Evolutionary conservation across 768 basidiomycete genomes (phyloP), one percentile per base, ranked within the genome.

Genomic region (Dentipellis sp.): DNA sequence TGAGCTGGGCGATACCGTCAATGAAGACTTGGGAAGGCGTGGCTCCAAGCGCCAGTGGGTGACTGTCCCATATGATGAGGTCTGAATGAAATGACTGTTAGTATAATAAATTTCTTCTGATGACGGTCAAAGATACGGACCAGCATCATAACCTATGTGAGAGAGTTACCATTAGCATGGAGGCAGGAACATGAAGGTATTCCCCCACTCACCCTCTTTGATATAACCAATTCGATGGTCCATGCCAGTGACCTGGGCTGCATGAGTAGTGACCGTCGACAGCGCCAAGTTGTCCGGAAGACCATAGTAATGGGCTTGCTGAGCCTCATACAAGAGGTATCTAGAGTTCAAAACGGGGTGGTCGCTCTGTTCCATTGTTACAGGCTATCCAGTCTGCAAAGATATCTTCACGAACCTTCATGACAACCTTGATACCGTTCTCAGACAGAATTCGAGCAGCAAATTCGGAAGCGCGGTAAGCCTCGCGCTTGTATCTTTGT

Each of bases 1-100:
- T 49, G 74, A 88, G 75, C 63, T 94, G 91, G 3, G 81, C 66
- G 56, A 91, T 82, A 1, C 92, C 92, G 67, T 97, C 93, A 60
- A 94, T 88, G 75, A 84, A 94, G 23, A 91, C 89, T 63, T 93
- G 90, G 3, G 72, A 68, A 0, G 92, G 91, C 1, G 89, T 91
- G 0, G 91, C 85, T 19, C 90, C 91, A 3, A 93, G 74, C 0
- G 79, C 65, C 22, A 94, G 75, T 0, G 91, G 92, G 67, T 92
- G 89, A 4, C 80, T 80, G 57, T 88, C 84, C 86, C 86, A 88
- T 11, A 79, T 67, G n/a, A 79, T 77, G 21, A 79, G 45, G 63
- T 80, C 73, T 74, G 54, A 6, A 29, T 3, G 29, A 21, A 47
- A 5, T 49, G 38, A 53, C 8, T 17, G 48, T 57, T 21, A 23